A percentile compares a stretch with the other conserved stretches of the same genome.
Evolutionary conservation across 2,329 filamentous ascomycete genomes (phyloP).

Genomic region (Phaeosphaeria sp.): DNA sequence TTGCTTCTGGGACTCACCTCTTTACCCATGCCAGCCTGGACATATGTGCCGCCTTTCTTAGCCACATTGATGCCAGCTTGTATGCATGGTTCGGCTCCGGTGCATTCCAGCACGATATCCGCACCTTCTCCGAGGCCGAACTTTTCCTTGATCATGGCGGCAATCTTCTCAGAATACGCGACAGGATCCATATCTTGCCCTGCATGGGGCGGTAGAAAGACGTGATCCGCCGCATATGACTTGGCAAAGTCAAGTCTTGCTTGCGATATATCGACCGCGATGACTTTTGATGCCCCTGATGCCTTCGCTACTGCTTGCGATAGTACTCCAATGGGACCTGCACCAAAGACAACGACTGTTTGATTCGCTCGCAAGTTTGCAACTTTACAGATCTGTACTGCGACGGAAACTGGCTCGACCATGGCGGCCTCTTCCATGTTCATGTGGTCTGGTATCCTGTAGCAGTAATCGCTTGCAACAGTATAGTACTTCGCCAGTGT

Average conservation of each 20-base stretch:
- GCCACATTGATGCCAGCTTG: background rate
- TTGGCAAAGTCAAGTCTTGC: constrained; percentile 76
- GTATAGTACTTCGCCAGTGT: constrained; percentile 21
- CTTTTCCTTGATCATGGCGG: background rate
- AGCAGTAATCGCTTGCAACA: constrained; percentile 24
- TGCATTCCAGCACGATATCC: background rate
- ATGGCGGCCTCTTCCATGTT: constrained; percentile 24
- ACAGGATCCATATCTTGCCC: background rate
- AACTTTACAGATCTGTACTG: constrained; percentile 22
- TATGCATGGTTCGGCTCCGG: background rate
- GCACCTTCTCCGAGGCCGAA: background rate
- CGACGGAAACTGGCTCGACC: constrained; percentile 26
- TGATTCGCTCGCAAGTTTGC: constrained; percentile 25
- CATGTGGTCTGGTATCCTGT: constrained; percentile 20
- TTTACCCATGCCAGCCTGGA: background rate
- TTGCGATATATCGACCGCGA: constrained; percentile 80
- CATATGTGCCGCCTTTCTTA: background rate
- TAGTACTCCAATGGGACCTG: constrained; percentile 72
- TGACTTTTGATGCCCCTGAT: constrained; percentile 77
- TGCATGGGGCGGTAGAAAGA: background rate
- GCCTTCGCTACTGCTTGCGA: constrained; percentile 81
- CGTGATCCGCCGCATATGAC: constrained; percentile 55
- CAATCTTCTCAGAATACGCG: background rate
- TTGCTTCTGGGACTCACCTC: background rate
- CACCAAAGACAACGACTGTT: constrained; percentile 49